phyloP scores from a whole-genome alignment of 116 monocot species.

The Zostera marina region DNA sequence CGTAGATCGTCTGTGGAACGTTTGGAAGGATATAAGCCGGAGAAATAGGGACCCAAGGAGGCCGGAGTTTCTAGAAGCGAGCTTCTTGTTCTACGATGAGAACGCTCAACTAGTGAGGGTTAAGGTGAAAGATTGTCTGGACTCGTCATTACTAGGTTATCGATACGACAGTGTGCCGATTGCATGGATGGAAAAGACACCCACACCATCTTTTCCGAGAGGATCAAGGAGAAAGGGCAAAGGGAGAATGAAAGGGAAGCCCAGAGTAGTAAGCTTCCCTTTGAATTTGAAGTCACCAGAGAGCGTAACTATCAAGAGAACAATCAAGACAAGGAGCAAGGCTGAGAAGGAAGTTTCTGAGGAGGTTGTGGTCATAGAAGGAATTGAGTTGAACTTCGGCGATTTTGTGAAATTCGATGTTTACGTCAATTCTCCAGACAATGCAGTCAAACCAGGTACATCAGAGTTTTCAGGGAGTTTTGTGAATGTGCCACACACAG shows the following conservation, averaged over 20 bases:
- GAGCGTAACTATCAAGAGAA: slow-evolving; percentile 11
- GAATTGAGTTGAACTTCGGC: slow-evolving; percentile 2
- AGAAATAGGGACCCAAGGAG: slow-evolving; percentile 4
- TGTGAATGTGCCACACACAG: slow-evolving; percentile 5
- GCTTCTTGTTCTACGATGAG: slow-evolving; percentile 28
- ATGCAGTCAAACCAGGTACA: not conserved
- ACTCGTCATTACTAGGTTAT: slow-evolving; percentile 3
- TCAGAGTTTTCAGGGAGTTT: slow-evolving; percentile 19
- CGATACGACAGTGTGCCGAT: not conserved
- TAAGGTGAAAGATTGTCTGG: slow-evolving; percentile 11
- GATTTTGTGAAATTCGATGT: slow-evolving; percentile 9
- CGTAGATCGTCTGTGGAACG: slow-evolving; percentile 21
- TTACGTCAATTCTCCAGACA: slow-evolving; percentile 9
- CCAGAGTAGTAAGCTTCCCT: slow-evolving; percentile 2
- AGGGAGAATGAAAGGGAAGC: not conserved
- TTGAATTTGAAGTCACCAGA: not conserved
- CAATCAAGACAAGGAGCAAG: slow-evolving; percentile 5
- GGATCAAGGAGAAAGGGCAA: not conserved
- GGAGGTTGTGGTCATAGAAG: slow-evolving; percentile 12
- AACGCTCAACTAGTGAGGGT: slow-evolving; percentile 15
- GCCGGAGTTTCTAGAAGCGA: slow-evolving; percentile 12
- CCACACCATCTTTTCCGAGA: not conserved
- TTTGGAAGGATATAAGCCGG: slow-evolving; percentile 11
- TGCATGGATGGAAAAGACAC: not conserved
- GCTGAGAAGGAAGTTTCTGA: slow-evolving; percentile 13